A percentile compares a stretch with the other conserved stretches of the same genome.
Conservation (phyloP, 345 rosid genomes). For the Citrus mangshanensis region DNA sequence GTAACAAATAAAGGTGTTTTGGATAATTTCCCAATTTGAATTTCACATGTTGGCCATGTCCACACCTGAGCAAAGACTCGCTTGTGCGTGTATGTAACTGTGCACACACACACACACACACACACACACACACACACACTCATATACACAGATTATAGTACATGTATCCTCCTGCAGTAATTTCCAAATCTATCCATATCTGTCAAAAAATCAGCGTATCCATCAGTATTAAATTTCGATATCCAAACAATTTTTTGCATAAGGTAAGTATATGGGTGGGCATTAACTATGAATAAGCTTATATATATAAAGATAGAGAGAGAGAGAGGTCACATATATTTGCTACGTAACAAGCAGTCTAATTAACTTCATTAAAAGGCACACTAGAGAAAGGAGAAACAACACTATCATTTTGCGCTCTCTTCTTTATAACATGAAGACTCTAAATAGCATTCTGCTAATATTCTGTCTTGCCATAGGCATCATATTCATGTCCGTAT, state of each 20-base stretch:
- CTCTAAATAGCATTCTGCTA: slow-evolving; percentile 14
- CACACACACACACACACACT: no score
- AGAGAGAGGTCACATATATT: background rate
- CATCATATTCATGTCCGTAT: slow-evolving; percentile 29
- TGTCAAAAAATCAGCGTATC: background rate
- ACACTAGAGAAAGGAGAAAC: background rate
- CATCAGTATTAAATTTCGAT: background rate
- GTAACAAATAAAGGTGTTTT: no score
- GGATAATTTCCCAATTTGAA: no score
- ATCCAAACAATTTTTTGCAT: background rate
- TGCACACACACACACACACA: no score
- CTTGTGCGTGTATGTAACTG: no score
- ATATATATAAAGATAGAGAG: background rate
- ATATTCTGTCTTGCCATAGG: slow-evolving; percentile 19
- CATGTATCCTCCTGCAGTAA: background rate
- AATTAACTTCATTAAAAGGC: background rate
- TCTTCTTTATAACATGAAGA: slow-evolving; percentile 33
- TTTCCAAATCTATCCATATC: background rate
- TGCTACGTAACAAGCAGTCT: background rate
- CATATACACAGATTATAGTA: no score
- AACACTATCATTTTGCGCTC: background rate
- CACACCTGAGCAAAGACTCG: no score
- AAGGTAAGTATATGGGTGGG: background rate
- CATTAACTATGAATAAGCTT: background rate
- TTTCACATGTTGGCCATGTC: no score